phyloP scores from a whole-genome alignment of 768 basidiomycete genomes.

The Naganishia onofrii region DNA sequence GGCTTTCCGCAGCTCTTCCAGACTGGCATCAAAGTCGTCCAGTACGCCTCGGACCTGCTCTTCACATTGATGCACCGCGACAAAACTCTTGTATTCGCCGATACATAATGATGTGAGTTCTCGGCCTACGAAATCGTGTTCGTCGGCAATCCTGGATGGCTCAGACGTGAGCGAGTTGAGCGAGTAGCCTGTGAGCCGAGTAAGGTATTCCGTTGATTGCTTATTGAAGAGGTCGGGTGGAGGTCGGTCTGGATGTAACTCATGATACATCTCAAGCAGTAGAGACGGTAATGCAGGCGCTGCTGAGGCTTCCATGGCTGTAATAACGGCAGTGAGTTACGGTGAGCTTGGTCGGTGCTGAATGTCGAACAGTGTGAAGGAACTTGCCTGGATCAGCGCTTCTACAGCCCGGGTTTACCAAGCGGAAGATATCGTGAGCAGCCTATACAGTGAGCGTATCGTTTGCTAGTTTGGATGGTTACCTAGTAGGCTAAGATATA shows the following conservation, averaged over 20 bases:
- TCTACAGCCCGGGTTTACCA: background rate
- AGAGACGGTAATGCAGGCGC: slow-evolving; percentile 3
- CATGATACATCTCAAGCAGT: slow-evolving; percentile 6
- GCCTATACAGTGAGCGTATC: too few relatives aligned
- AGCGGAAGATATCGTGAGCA: background rate
- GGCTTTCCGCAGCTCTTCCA: slow-evolving; percentile 63
- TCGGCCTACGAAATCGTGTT: slow-evolving; percentile 79
- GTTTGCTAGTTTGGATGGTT: too few relatives aligned
- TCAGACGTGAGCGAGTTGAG: slow-evolving; percentile 69
- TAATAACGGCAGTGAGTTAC: background rate
- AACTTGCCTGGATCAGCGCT: background rate
- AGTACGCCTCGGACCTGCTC: slow-evolving; percentile 71
- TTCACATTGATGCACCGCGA: slow-evolving; percentile 79
- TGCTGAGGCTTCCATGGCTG: background rate
- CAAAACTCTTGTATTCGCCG: slow-evolving; percentile 85
- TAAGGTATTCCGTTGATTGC: slow-evolving; percentile 58
- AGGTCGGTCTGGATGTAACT: background rate
- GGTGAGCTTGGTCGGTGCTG: background rate
- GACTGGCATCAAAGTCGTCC: slow-evolving; percentile 69
- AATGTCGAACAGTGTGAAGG: background rate
- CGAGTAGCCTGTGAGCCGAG: slow-evolving; percentile 64
- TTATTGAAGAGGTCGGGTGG: slow-evolving; percentile 21
- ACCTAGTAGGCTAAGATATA: too few relatives aligned
- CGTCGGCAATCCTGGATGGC: slow-evolving; percentile 73
- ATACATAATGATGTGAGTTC: slow-evolving; percentile 86